Percentiles rank a stretch among this genome's conserved stretches.
These are phyloP conservation scores for Diospyros lotus DNA, from an alignment of 148 eudicot genomes.

Conservation along the genomic window DNA sequence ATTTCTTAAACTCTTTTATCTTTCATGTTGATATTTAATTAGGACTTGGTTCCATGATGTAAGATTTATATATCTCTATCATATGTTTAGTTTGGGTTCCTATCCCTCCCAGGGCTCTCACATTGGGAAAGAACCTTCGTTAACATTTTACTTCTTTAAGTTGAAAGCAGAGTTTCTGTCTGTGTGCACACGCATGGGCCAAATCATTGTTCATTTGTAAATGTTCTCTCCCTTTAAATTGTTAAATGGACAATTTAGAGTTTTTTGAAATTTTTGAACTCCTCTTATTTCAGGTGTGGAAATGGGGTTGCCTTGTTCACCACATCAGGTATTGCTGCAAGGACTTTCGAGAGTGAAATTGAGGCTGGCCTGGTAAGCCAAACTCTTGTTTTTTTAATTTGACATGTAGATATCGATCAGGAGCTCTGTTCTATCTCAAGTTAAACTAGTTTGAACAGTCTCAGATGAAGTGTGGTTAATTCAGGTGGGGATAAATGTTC, in stretches of 20 bases:
- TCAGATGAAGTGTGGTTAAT: conserved; percentile 13
- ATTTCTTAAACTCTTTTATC: conserved; percentile 6
- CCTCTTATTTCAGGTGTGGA: conserved; percentile 17
- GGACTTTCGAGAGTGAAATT: conserved; percentile 39
- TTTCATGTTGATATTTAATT: neutral
- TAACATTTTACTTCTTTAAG: neutral
- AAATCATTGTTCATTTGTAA: too few species aligned
- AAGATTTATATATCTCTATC: neutral
- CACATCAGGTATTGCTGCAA: conserved; percentile 31
- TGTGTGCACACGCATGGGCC: too few species aligned
- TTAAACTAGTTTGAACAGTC: neutral
- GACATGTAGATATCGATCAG: neutral
- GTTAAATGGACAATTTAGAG: too few species aligned
- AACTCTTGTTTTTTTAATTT: neutral
- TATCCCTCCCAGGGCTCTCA: neutral
- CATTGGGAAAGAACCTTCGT: too few species aligned
- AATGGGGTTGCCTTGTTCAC: conserved; percentile 44
- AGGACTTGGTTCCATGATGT: neutral
- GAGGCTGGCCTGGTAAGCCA: conserved; percentile 33
- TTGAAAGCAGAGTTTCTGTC: neutral
- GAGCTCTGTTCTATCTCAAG: neutral
- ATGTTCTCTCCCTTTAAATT: too few species aligned
- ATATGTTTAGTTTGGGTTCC: neutral
- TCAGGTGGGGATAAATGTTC: conserved; percentile 42
- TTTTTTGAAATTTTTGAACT: neutral